These are phyloP conservation scores for Articulospora tetracladia DNA, from an alignment of 495 filamentous ascomycete species.

Conservation along the genomic window DNA sequence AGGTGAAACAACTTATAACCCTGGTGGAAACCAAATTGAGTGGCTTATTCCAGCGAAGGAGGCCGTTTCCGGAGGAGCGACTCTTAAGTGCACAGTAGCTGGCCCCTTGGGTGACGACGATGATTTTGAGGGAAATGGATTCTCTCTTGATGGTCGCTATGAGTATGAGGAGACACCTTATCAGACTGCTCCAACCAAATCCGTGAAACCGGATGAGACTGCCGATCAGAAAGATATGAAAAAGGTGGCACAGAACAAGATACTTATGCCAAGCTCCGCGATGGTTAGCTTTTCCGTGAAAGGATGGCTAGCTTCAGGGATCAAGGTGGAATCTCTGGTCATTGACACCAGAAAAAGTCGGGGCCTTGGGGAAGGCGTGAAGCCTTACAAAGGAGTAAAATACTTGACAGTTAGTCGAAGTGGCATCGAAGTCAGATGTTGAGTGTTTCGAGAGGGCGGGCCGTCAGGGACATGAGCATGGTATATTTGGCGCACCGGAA, in stretches of 20 bases:
- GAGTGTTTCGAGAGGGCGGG: conserved; percentile 5
- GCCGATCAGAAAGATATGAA: conserved; percentile 41
- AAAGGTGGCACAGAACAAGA: conserved; percentile 66
- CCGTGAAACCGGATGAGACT: conserved; percentile 31
- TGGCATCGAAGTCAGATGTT: conserved; percentile 67
- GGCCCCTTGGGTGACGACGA: conserved; percentile 61
- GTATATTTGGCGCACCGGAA: neutral
- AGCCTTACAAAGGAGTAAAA: conserved; percentile 97
- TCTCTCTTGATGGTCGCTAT: conserved; percentile 45
- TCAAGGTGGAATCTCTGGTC: conserved; percentile 84
- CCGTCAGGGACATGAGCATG: conserved; percentile 1
- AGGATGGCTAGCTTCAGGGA: conserved; percentile 92
- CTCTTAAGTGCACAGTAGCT: conserved; percentile 75
- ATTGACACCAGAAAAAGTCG: conserved; percentile 83
- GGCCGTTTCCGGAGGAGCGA: conserved; percentile 60
- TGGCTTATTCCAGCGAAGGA: conserved; percentile 78
- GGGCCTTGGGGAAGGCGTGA: conserved; percentile 81
- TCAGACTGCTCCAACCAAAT: conserved; percentile 42
- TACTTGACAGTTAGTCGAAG: conserved; percentile 86
- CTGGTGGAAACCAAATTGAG: conserved; percentile 67
- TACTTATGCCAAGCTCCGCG: conserved; percentile 87
- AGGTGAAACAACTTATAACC: conserved; percentile 79
- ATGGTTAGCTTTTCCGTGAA: conserved; percentile 86
- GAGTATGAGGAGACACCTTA: conserved; percentile 56
- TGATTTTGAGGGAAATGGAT: conserved; percentile 48